Conservation (phyloP, 257 asterid genomes). For the Voacanga thouarsii region DNA sequence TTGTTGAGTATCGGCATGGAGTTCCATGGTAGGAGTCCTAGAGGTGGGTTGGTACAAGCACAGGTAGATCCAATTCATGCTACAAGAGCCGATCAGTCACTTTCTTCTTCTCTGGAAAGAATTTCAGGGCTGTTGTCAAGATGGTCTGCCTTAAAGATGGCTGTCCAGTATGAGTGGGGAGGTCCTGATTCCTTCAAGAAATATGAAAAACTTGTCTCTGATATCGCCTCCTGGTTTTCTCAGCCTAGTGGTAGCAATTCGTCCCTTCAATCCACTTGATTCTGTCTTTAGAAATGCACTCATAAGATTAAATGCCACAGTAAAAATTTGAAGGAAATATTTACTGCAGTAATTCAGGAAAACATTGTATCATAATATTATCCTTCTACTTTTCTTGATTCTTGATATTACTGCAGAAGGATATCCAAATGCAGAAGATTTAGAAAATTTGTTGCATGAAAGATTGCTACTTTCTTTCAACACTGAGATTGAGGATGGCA, state of each 20-base stretch:
- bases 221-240: conserved; percentile 38
- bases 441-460: conserved; percentile 47
- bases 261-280: neutral
- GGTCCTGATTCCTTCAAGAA: conserved; percentile 38
- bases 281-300: neutral
- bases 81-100: neutral
- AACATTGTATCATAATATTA: neutral
- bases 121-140: conserved; percentile 30
- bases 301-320: too few species aligned
- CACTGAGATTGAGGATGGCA: conserved; percentile 63
- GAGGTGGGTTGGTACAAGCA: neutral
- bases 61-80: neutral
- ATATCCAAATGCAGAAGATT: conserved; percentile 27
- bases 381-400: neutral
- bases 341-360: neutral
- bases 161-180: conserved; percentile 48
- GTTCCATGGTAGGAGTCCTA: neutral
- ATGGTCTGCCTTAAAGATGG: conserved; percentile 53
- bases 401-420: conserved; percentile 8
- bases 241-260: conserved; percentile 24
- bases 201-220: conserved; percentile 34
- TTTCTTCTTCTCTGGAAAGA: conserved; percentile 24
- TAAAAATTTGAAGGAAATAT: too few species aligned
- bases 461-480: conserved; percentile 49
- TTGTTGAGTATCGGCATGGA: neutral